Base-by-base conservation (phyloP, 148 eudicot species). In the Cornus controversa region DNA sequence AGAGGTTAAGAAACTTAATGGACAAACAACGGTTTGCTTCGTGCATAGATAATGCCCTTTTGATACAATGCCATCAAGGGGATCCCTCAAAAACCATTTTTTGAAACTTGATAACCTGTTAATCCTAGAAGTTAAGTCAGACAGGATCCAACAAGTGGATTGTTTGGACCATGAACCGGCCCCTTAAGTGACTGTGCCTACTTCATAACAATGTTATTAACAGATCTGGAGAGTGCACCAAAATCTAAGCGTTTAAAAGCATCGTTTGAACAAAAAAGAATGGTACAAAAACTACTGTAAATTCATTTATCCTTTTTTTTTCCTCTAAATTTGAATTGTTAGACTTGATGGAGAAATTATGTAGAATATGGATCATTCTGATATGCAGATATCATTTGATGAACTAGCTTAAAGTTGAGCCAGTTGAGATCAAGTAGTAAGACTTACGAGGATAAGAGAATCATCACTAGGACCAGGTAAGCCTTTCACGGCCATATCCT, bases 401-500 rank as follows among this genome's bases (percentile, higher is more conserved):
- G 20, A 60, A 60, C 10, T 18, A n/a, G 64, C 64, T 54, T 11
- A 54, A 60, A 60, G 4, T 45, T 45, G 8, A 54, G 24, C 4
- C 64, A 69, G 13, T 73, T 28, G 22, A 75, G 24, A 45, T 20
- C 42, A 16, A 47, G 36, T 18, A 40, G 2, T 42, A 75, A 34
- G 72, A 73, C 94, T 85, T 85, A 96, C 99, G 73, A 96, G 85
- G 66, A 96, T 81, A 15, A 96, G 91, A 75, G 97, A 82, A 86
- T 96, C 97, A 36, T 92, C 81, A 69, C 98, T 84, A 27, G 99
- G 99, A 77, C 84, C 78, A 47, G 99, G 99, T 77, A 96, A 88
- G 82, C 99, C 99, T 89, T 96, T 96, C 57, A 82, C 71, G 24
- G 76, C 94, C 93, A 96, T 89, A 79, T 93, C 95, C 87, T 96